Evolutionary conservation across 306 rosid genomes (phyloP).

Genomic region (Medicago arabica): DNA sequence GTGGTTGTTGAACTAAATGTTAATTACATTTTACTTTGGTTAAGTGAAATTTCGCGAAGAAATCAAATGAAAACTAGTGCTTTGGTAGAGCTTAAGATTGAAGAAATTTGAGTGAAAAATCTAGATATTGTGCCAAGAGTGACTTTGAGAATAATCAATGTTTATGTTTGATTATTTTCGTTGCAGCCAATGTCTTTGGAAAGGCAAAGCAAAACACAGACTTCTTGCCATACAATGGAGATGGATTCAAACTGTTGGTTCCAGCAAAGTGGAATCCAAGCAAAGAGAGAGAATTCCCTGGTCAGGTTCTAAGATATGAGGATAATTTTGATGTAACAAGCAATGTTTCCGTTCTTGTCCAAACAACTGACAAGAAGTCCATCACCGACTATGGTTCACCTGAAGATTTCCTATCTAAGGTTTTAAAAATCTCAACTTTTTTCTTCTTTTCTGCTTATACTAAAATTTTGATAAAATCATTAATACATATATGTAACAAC

Average conservation of each 20-base stretch:
- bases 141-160: neutral
- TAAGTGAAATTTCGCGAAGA: constrained; percentile 3
- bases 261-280: constrained; percentile 96
- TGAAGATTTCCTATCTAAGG: constrained; percentile 65
- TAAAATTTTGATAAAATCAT: neutral
- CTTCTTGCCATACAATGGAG: constrained; percentile 73
- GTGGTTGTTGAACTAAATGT: constrained; percentile 1
- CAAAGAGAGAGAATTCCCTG: constrained; percentile 89
- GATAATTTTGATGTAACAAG: constrained; percentile 81
- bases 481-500: neutral
- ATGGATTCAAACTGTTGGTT: constrained; percentile 77
- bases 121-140: neutral
- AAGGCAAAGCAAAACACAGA: constrained; percentile 90
- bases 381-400: constrained; percentile 92
- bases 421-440: neutral
- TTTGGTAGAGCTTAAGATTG: constrained; percentile 15
- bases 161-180: constrained; percentile 34
- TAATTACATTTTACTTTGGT: neutral
- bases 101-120: neutral
- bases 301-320: constrained; percentile 91
- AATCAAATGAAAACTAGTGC: neutral
- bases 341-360: constrained; percentile 68
- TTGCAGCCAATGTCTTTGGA: constrained; percentile 90
- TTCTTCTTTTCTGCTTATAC: neutral
- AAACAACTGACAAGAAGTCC: constrained; percentile 78